Base-by-base conservation (phyloP, 257 asterid species). In the Solanum etuberosum region DNA sequence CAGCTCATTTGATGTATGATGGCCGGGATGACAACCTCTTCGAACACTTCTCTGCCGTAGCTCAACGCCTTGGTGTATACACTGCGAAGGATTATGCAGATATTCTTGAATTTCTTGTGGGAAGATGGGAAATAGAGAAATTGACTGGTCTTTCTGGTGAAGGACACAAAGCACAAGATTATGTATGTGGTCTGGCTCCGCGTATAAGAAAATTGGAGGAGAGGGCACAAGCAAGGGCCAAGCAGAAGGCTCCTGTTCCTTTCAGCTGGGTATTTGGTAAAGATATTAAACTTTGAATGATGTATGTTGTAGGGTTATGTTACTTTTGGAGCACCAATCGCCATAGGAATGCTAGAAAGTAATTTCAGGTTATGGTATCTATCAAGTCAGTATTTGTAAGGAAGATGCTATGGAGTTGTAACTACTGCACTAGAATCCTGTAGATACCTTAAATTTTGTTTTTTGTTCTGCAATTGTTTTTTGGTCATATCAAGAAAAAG, bases 1-100 rank as follows among this genome's bases (percentile, higher is more conserved):
- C 98, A 0, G 98, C 96, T 84, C 97, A 93, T 88, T 87, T 94
- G 31, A 94, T 95, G 97, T 93, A 94, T 31, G 98, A 95, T 80
- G 96, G 98, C 68, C 27, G 48, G 37, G 97, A 94, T 23, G 94
- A 93, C 6, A 86, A 90, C 85, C 95, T 95, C 61, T 95, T 95
- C 71, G 93, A 94, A 7, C 91, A 92, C 90, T 95, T 94, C 91
- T 91, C 97, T 38, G 80, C 94, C 21, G 94, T 92, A 8, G 97
- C 97, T 10, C 97, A 95, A 83, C 86, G 96, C 83, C 94, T 93
- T 12, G 98, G 93, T 11, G 95, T 95, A 12, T 95, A 94, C 89
- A 94, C 96, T 1, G 96, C 93, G 12, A 93, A 83, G 70, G 98
- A 94, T 91, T 94, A 94, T 83, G 96, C 98, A 6, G 94, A 95